phyloP scores from a whole-genome alignment of 208 protist species.

The Tetramitus jugosus region DNA sequence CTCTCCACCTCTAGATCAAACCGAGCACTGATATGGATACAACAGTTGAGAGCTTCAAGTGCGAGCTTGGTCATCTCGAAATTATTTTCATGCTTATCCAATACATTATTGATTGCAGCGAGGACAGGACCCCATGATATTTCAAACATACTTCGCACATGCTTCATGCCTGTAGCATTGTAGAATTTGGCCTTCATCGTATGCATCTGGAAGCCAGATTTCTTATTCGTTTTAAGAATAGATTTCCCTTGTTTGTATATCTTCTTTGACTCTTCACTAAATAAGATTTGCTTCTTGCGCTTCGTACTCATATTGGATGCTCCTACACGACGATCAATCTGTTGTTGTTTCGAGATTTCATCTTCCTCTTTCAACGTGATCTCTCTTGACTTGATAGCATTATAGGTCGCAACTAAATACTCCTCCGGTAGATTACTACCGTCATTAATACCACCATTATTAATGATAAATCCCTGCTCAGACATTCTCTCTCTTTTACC shows the following conservation, averaged over 20 bases:
- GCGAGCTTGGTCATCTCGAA: conserved; percentile 38
- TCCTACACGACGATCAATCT: background rate
- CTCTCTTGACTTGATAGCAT: conserved; percentile 75
- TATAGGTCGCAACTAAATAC: conserved; percentile 75
- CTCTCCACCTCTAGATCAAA: conserved; percentile 51
- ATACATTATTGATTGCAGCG: conserved; percentile 35
- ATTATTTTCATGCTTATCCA: conserved; percentile 43
- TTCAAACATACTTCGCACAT: conserved; percentile 55
- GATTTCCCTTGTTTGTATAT: background rate
- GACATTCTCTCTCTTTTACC: conserved; percentile 74
- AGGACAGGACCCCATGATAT: conserved; percentile 47
- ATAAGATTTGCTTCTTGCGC: conserved; percentile 7
- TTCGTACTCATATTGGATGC: background rate
- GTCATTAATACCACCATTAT: conserved; percentile 90
- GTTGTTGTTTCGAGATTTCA: background rate
- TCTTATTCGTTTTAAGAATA: background rate
- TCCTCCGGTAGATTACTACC: conserved; percentile 50
- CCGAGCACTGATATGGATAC: conserved; percentile 41
- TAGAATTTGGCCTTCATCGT: conserved; percentile 25
- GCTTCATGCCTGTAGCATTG: conserved; percentile 42
- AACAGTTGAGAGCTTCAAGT: conserved; percentile 44
- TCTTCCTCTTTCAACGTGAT: conserved; percentile 68
- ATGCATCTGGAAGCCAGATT: background rate
- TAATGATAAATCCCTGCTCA: conserved; percentile 75
- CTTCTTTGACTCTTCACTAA: background rate